These are phyloP conservation scores for Hypoxylon sp. DNA, from an alignment of 2,329 filamentous ascomycete species.

Conservation along the genomic window DNA sequence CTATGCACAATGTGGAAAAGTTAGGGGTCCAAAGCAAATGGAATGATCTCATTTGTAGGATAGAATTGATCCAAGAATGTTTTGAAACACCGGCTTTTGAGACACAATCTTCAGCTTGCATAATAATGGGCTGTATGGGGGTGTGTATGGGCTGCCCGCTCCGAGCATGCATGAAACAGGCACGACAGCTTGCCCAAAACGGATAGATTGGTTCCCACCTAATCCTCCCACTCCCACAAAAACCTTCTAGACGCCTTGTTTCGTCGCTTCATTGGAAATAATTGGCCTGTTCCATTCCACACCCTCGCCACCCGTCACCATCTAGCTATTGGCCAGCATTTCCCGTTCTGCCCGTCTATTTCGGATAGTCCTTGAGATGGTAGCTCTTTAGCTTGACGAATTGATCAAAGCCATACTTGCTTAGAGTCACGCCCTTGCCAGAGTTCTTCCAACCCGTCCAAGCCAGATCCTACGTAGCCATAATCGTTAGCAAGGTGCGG, in stretches of 20 bases:
- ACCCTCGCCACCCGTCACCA: not conserved
- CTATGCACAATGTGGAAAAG: not conserved
- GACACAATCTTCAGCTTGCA: slow-evolving; percentile 38
- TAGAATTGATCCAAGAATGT: slow-evolving; percentile 28
- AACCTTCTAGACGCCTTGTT: too few relatives aligned
- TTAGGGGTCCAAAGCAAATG: slow-evolving; percentile 12
- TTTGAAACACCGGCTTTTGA: slow-evolving; percentile 35
- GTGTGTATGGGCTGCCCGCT: slow-evolving; percentile 1
- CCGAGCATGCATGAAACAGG: slow-evolving; percentile 33
- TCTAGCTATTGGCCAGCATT: slow-evolving; percentile 18
- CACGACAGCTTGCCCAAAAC: slow-evolving; percentile 24
- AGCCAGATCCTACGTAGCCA: slow-evolving; percentile 74
- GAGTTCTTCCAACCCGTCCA: slow-evolving; percentile 99
- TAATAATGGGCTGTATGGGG: too few relatives aligned
- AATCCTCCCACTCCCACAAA: slow-evolving; percentile 30
- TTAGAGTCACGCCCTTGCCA: slow-evolving; percentile 88
- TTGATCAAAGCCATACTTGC: slow-evolving; percentile 90
- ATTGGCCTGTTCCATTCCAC: slow-evolving; percentile 26
- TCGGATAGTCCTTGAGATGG: slow-evolving; percentile 84
- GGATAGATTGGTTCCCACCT: slow-evolving; percentile 19
- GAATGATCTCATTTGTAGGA: slow-evolving; percentile 27
- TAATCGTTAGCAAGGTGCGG: slow-evolving; percentile 38
- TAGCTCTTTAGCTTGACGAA: slow-evolving; percentile 97
- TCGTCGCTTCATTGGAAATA: slow-evolving; percentile 18
- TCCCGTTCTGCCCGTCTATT: slow-evolving; percentile 50